Evolutionary conservation across 768 basidiomycete genomes (phyloP), one percentile per base, ranked within the genome.

Genomic region (Trichaptum fuscoviolaceum): DNA sequence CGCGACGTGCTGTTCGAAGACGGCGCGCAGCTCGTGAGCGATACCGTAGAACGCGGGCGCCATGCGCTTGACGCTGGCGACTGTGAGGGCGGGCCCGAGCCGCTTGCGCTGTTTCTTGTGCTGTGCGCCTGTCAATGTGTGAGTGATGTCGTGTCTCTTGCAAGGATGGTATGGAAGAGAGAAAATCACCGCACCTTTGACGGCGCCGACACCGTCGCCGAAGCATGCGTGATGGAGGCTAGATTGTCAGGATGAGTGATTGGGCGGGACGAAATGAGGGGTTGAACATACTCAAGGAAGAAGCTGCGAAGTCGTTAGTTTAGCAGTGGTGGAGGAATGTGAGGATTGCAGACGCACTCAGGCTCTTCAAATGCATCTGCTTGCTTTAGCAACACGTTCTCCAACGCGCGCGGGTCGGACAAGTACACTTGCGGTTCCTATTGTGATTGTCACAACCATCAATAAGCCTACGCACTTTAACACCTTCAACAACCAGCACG

Each of bases 141-240:
- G n/a, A n/a, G n/a, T n/a, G n/a, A n/a, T n/a, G n/a, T n/a, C n/a
- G n/a, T n/a, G n/a, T n/a, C n/a, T n/a, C n/a, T n/a, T n/a, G n/a
- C n/a, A n/a, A n/a, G n/a, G n/a, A n/a, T n/a, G n/a, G n/a, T 25
- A 0, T 4, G 8, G 9, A 24, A 18, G n/a, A 63, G 58, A 1
- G 17, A 65, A 35, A 57, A 57, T 25, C 8, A 24, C 30, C 69
- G 26, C n/a, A 77, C 78, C 79, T 3, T 77, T 72, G 26, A 79
- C 79, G 0, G 76, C 74, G 24, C 77, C 72, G 1, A 81, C 73
- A 34, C 79, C 77, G 15, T 72, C 69, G 23, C 80, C 80, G 35
- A 81, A 80, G 59, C 42, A 77, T 75, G 18, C 77, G 36, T 58
- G 69, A 36, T 34, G 15, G 30, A 12, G 20, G 20, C 23, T 64